Evolutionary conservation across 176 grass and related monocot species (phyloP).

Genomic region (Stipa capillata): DNA sequence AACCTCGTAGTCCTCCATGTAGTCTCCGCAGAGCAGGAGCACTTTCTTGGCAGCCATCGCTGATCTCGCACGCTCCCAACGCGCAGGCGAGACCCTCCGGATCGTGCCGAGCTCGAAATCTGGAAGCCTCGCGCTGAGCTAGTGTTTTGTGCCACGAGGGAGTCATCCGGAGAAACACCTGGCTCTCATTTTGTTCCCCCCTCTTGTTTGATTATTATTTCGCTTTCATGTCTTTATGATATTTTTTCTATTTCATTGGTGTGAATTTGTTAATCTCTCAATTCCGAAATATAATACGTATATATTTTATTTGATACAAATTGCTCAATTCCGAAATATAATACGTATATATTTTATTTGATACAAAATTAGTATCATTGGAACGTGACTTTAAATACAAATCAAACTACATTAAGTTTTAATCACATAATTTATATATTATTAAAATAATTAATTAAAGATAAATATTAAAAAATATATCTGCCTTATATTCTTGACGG

Average conservation of each 20-base stretch:
- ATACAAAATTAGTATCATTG: too few species aligned
- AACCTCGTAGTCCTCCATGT: conserved; percentile 94
- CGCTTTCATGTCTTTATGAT: not conserved
- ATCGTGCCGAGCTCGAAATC: not conserved
- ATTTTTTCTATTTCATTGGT: not conserved
- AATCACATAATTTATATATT: too few species aligned
- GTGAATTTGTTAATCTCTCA: too few species aligned
- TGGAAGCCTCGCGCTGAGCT: not conserved
- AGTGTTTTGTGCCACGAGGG: conserved; percentile 20
- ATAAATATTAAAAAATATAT: too few species aligned
- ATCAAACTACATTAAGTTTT: too few species aligned
- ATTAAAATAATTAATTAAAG: too few species aligned
- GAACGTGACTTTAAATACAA: too few species aligned
- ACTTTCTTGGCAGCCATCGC: conserved; percentile 69
- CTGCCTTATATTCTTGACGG: too few species aligned
- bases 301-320: too few species aligned
- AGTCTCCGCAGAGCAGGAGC: conserved; percentile 86
- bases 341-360: too few species aligned
- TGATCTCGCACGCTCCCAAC: not conserved
- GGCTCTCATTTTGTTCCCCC: not conserved
- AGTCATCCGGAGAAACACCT: conserved; percentile 18
- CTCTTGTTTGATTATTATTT: not conserved
- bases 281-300: too few species aligned
- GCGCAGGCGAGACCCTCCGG: not conserved
- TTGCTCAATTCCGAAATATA: too few species aligned